phyloP scores from a whole-genome alignment of 768 basidiomycete genomes.

The Grammothele lineata region DNA sequence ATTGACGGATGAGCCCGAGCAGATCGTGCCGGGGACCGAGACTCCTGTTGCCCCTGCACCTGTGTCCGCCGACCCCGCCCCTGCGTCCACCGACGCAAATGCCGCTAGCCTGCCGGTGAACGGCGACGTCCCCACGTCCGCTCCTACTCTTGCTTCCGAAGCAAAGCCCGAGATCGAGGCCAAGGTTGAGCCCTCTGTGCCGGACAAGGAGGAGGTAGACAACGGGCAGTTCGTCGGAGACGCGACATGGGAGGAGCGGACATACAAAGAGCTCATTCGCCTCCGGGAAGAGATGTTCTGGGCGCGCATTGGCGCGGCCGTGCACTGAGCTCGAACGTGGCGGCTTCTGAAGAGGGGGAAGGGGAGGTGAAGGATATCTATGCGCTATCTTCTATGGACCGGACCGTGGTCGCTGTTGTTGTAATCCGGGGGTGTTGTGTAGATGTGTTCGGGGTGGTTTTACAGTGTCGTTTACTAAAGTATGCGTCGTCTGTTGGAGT shows the following conservation, averaged over 20 bases:
- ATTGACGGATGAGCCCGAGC: constrained; percentile 8
- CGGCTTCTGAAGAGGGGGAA: background rate
- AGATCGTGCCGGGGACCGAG: background rate
- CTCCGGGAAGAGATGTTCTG: constrained; percentile 85
- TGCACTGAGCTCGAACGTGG: background rate
- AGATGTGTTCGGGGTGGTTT: no score
- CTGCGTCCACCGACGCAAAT: no score
- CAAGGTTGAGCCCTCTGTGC: background rate
- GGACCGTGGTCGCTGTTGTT: background rate
- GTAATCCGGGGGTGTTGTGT: background rate
- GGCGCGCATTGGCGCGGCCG: constrained; percentile 61
- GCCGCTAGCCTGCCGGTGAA: background rate
- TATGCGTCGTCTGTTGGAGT: no score
- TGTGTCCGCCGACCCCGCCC: background rate
- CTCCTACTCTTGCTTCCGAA: no score
- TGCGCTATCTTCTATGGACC: background rate
- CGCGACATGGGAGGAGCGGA: constrained; percentile 79
- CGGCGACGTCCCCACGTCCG: background rate
- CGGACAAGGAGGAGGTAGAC: constrained; percentile 19
- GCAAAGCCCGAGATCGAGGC: background rate
- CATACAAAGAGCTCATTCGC: constrained; percentile 74
- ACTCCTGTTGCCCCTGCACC: background rate
- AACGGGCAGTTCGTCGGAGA: constrained; percentile 53
- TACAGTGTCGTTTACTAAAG: no score
- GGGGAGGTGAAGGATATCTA: background rate